Conservation (phyloP, 148 eudicot genomes). For the Dysphania ambrosioides region DNA sequence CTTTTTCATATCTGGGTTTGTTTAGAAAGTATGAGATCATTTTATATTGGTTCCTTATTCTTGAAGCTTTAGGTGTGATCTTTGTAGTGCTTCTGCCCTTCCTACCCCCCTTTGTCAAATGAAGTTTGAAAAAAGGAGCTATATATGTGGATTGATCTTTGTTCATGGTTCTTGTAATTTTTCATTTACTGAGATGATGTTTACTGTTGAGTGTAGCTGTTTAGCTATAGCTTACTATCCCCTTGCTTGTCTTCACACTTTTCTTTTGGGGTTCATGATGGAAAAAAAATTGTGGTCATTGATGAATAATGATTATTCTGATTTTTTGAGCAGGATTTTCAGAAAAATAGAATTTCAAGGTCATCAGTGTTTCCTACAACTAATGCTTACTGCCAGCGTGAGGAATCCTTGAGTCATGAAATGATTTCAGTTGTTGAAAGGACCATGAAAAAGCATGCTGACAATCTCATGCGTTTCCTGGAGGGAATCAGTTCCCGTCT, state of each 20-base stretch:
- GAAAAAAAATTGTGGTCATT: not conserved
- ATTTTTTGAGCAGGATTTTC: conserved; percentile 65
- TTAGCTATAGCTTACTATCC: not conserved
- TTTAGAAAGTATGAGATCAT: not conserved
- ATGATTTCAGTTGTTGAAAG: conserved; percentile 67
- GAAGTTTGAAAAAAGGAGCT: not conserved
- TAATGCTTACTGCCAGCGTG: conserved; percentile 65
- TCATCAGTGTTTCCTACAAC: conserved; percentile 69
- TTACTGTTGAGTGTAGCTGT: not conserved
- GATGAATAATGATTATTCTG: not conserved
- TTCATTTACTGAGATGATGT: not conserved
- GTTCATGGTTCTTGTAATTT: not conserved
- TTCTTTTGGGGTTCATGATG: not conserved
- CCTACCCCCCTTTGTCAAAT: not conserved
- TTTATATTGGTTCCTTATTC: not conserved
- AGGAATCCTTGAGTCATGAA: conserved; percentile 68
- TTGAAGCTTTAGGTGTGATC: not conserved
- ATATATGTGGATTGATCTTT: no score
- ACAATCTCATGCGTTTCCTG: conserved; percentile 94
- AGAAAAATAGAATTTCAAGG: conserved; percentile 83
- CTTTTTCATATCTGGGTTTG: not conserved
- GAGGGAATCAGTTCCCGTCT: conserved; percentile 96
- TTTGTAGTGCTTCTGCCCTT: not conserved
- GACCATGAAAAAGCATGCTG: conserved; percentile 85
- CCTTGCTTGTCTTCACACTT: not conserved